A percentile compares a stretch with the other conserved stretches of the same genome.
These are phyloP conservation scores for Rhodotorula sp. DNA, from an alignment of 1,284 basidiomycete genomes.

Conservation along the genomic window DNA sequence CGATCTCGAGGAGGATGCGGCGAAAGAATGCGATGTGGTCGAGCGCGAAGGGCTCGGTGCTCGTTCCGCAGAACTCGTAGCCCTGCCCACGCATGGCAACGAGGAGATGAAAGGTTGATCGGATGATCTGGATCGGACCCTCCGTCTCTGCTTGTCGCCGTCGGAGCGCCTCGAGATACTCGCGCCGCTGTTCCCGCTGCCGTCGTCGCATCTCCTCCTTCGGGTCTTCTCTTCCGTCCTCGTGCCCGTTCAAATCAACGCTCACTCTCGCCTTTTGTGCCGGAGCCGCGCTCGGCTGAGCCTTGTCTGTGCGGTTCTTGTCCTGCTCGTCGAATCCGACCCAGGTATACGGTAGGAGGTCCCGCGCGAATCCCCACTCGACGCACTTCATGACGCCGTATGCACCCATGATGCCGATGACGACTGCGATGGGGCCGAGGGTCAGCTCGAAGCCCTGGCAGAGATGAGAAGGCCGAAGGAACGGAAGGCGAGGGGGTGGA, in stretches of 20 bases:
- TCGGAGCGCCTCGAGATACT: constrained; percentile 17
- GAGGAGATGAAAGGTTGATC: constrained; percentile 23
- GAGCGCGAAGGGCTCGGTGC: constrained; percentile 15
- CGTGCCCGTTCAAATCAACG: not conserved
- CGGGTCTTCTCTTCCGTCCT: not conserved
- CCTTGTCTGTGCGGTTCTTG: not conserved
- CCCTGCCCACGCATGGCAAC: constrained; percentile 37
- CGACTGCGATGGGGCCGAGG: not conserved
- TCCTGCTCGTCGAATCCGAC: constrained; percentile 26
- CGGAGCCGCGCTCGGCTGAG: not conserved
- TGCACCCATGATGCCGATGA: constrained; percentile 33
- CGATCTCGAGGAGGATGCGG: constrained; percentile 22
- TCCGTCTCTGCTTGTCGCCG: constrained; percentile 14
- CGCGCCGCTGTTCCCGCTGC: not conserved
- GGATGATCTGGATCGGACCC: constrained; percentile 18
- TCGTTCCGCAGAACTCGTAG: constrained; percentile 33
- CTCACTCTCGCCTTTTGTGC: not conserved
- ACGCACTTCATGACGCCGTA: constrained; percentile 35
- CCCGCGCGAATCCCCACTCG: constrained; percentile 35
- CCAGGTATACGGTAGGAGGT: constrained; percentile 36
- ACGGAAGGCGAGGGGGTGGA: not conserved
- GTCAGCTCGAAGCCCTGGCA: too few relatives aligned
- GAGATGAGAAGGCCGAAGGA: not conserved
- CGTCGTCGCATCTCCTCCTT: constrained; percentile 1
- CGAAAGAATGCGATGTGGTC: constrained; percentile 12